These are phyloP conservation scores for Trichomonas gallinae DNA, from an alignment of 208 protist genomes.

Conservation along the genomic window DNA sequence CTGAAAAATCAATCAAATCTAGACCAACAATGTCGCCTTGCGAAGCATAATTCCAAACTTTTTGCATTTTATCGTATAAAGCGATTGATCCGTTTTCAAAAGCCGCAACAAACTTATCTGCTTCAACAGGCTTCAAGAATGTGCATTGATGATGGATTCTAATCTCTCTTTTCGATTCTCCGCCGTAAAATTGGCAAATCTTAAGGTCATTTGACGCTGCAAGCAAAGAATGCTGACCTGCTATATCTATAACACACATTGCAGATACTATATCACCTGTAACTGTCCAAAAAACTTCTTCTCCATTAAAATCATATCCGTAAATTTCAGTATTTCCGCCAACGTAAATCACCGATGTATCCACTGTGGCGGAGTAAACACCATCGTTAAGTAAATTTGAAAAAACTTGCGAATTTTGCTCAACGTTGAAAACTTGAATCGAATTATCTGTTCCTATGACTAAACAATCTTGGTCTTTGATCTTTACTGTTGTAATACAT, in stretches of 20 bases:
- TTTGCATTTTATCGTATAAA: neutral
- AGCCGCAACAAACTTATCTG: neutral
- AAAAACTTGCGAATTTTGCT: conserved; percentile 1
- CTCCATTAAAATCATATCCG: neutral
- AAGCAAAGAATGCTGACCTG: neutral
- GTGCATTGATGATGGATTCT: neutral
- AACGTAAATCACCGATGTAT: neutral
- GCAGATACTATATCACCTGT: neutral
- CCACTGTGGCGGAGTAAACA: neutral
- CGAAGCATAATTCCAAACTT: neutral
- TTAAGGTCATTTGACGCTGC: neutral
- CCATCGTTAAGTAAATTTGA: neutral
- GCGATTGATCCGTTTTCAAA: neutral
- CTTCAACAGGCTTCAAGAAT: neutral
- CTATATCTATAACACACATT: neutral
- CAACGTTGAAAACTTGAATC: neutral
- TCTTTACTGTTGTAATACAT: neutral
- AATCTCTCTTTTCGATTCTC: neutral
- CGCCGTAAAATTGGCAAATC: neutral
- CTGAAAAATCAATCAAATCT: neutral
- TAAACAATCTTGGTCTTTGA: neutral
- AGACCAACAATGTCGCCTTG: neutral
- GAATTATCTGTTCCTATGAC: conserved; percentile 5
- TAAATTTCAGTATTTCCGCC: neutral
- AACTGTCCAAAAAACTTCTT: conserved; percentile 21